A percentile compares a stretch with the other conserved stretches of the same genome.
These are phyloP conservation scores for Tephrocybe sp. DNA, from an alignment of 768 basidiomycete genomes.

Conservation along the genomic window DNA sequence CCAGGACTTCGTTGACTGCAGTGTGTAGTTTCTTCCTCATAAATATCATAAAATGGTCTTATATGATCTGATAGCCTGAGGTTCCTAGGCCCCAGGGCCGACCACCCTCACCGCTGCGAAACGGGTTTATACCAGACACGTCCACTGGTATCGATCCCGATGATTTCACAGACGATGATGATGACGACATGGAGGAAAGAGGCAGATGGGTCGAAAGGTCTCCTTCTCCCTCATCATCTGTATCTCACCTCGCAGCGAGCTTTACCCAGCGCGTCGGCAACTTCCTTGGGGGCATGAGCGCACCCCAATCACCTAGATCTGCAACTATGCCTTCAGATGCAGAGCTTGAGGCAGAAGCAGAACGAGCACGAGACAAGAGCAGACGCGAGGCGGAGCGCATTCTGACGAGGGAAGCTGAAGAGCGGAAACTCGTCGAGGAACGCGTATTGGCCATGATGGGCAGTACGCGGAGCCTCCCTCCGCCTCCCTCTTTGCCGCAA, in stretches of 20 bases:
- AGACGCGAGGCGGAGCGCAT: conserved; percentile 79
- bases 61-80: conserved; percentile 29
- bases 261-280: conserved; percentile 74
- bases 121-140: conserved; percentile 55
- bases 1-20: conserved; percentile 17
- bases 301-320: conserved; percentile 31
- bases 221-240: conserved; percentile 66
- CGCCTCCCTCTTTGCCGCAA: conserved; percentile 49
- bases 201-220: conserved; percentile 35
- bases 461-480: conserved; percentile 41
- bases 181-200: conserved; percentile 32
- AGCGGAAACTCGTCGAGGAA: conserved; percentile 67
- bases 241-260: conserved; percentile 69
- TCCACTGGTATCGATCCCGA: conserved; percentile 56
- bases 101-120: conserved; percentile 72
- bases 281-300: conserved; percentile 50
- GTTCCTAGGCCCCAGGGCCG: conserved; percentile 40
- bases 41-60: neutral
- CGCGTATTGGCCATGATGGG: conserved; percentile 76
- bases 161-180: conserved; percentile 40
- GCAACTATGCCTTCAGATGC: conserved; percentile 58
- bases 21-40: conserved; percentile 11
- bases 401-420: conserved; percentile 66
- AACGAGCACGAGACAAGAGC: conserved; percentile 71
- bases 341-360: conserved; percentile 79